A percentile compares a stretch with the other conserved stretches of the same genome.
These are phyloP conservation scores for Phytophthora ohioensis DNA, from an alignment of 352 stramenopile genomes.

Conservation along the genomic window DNA sequence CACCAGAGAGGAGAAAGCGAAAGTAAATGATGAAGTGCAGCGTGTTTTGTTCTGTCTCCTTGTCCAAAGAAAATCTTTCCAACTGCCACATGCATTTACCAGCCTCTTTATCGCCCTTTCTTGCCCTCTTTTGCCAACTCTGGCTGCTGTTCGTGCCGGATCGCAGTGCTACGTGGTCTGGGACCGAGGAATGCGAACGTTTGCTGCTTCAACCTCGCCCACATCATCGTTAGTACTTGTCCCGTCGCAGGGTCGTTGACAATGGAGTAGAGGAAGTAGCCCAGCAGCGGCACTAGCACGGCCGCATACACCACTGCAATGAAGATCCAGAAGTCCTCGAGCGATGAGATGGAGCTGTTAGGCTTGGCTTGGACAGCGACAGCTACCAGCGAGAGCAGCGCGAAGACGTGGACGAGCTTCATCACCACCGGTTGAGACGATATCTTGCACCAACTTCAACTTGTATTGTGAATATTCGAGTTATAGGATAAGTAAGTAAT, in stretches of 20 bases:
- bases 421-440: constrained; percentile 3
- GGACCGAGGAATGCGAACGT: constrained; percentile 33
- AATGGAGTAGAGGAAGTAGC: constrained; percentile 31
- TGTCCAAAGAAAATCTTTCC: background rate
- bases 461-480: constrained; percentile 20
- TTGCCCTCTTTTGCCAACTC: constrained; percentile 15
- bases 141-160: constrained; percentile 21
- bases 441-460: constrained; percentile 9
- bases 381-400: constrained; percentile 13
- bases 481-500: background rate
- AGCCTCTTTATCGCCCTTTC: constrained; percentile 23
- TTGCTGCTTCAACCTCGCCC: constrained; percentile 26
- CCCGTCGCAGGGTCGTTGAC: constrained; percentile 23
- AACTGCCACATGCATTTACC: background rate
- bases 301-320: constrained; percentile 33
- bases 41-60: background rate
- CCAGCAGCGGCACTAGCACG: constrained; percentile 28
- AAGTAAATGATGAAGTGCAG: background rate
- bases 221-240: constrained; percentile 26
- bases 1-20: background rate
- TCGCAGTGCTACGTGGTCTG: constrained; percentile 27
- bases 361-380: constrained; percentile 19
- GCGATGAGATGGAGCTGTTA: constrained; percentile 28
- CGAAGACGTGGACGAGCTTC: background rate
- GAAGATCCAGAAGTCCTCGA: constrained; percentile 37